These are phyloP conservation scores for Neopestalotiopsis rosae DNA, from an alignment of 2,329 filamentous ascomycete species.

Conservation along the genomic window DNA sequence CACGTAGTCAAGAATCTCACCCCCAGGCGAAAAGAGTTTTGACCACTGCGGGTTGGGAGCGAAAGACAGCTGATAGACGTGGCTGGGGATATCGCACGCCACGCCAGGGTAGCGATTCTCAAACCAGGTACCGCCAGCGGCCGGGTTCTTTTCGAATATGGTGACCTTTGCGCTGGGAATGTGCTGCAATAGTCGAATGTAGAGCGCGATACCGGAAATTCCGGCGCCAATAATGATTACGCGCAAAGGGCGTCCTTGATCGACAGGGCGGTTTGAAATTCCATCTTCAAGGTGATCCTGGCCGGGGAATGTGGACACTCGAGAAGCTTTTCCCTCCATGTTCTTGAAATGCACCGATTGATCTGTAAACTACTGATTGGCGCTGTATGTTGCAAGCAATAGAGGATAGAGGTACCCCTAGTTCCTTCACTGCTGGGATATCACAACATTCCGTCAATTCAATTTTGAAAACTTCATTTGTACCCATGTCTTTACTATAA, in stretches of 20 bases:
- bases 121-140: conserved; percentile 33
- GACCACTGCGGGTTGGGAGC: conserved; percentile 38
- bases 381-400: too few species aligned
- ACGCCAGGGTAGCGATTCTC: conserved; percentile 32
- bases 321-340: too few species aligned
- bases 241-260: not conserved
- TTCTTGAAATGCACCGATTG: too few species aligned
- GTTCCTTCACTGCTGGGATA: too few species aligned
- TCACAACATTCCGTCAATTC: too few species aligned
- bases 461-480: too few species aligned
- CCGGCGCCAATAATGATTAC: conserved; percentile 6
- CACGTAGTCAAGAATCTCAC: conserved; percentile 38
- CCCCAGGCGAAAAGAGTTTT: conserved; percentile 30
- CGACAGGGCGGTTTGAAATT: not conserved
- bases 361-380: too few species aligned
- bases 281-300: too few species aligned
- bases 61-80: conserved; percentile 28
- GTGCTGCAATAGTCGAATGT: not conserved
- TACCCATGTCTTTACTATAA: too few species aligned
- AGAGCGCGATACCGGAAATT: not conserved
- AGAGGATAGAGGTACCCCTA: too few species aligned
- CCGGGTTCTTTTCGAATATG: conserved; percentile 40
- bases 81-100: conserved; percentile 26
- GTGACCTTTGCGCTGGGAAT: conserved; percentile 23
- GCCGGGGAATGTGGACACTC: too few species aligned